Evolutionary conservation across 352 stramenopile genomes (phyloP), one percentile per base, ranked within the genome.

Genomic region (Phytophthora meadii): DNA sequence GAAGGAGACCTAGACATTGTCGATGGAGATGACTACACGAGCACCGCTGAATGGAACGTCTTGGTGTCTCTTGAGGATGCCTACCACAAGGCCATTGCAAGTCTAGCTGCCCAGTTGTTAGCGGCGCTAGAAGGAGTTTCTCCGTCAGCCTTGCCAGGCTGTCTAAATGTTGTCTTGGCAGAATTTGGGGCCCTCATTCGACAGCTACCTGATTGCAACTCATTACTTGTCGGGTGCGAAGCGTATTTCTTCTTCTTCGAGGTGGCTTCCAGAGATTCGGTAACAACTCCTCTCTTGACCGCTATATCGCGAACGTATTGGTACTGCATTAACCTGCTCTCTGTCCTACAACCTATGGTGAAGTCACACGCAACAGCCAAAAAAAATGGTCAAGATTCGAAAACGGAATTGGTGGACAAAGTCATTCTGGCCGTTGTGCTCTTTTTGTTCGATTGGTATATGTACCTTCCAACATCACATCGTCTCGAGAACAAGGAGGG

Each of bases 241-340:
- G 54, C 72, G 1, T 94, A 94, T 55, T 75, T 81, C 14, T 92
- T 84, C 63, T 94, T 79, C 49, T 92, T 94, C 47, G 81, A 90
- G 30, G 74, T 92, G 14, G 81, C 68, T 5, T 69, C 74, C n/a
- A 70, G 61, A 40, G 59, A 70, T 52, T 65, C 77, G 37, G 72
- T 60, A 59, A 78, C 77, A 0, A 90, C 86, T 17, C 86, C 86
- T 15, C 53, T 92, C 11, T 60, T 94, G 46, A 81, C 71, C 15
- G 67, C 83, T 4, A 72, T 92, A 19, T 77, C 68, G 17, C 79
- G 63, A 6, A 79, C 77, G 48, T 92, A 84, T 59, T 90, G 80
- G 82, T 88, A 88, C 52, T 71, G 56, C 15, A 63, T 92, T 50
- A 73, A 82, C 34, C 5, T 79, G 27, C 45, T 94, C 3, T 28